phyloP scores from a whole-genome alignment of 306 rosid genomes.

The Fragaria iinumae region DNA sequence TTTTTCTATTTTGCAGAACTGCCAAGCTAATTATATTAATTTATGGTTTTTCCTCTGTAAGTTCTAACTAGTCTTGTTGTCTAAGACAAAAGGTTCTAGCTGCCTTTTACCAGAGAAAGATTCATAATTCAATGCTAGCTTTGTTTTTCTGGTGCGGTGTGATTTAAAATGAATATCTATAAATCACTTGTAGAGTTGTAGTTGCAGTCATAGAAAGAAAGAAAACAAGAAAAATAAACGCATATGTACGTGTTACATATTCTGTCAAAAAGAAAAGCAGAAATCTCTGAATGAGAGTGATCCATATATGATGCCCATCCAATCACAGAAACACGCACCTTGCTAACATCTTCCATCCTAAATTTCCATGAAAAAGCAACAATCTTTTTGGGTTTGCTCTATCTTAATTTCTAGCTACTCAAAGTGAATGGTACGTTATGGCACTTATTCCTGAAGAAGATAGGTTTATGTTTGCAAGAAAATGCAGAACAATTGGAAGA shows the following conservation, averaged over 20 bases:
- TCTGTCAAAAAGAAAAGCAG: background rate
- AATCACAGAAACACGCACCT: background rate
- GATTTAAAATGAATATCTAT: background rate
- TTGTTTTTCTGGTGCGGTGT: background rate
- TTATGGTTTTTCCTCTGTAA: background rate
- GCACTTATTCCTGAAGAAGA: constrained; percentile 41
- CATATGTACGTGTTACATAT: background rate
- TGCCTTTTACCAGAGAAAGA: background rate
- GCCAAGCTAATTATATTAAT: too few species aligned
- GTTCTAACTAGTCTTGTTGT: background rate
- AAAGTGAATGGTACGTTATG: constrained; percentile 25
- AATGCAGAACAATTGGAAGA: background rate
- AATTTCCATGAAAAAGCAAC: constrained; percentile 37
- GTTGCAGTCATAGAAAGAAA: background rate
- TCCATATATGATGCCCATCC: background rate
- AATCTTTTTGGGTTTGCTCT: constrained; percentile 20
- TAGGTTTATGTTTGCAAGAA: constrained; percentile 13
- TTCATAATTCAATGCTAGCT: background rate
- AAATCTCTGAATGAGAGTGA: background rate
- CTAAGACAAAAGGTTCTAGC: background rate
- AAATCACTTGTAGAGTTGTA: background rate
- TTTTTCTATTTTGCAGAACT: background rate
- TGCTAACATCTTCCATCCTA: constrained; percentile 2
- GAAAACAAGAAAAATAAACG: background rate
- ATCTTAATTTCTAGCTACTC: constrained; percentile 11